Conservation (phyloP, 2,329 filamentous ascomycete genomes). For the Penicillium sp. region DNA sequence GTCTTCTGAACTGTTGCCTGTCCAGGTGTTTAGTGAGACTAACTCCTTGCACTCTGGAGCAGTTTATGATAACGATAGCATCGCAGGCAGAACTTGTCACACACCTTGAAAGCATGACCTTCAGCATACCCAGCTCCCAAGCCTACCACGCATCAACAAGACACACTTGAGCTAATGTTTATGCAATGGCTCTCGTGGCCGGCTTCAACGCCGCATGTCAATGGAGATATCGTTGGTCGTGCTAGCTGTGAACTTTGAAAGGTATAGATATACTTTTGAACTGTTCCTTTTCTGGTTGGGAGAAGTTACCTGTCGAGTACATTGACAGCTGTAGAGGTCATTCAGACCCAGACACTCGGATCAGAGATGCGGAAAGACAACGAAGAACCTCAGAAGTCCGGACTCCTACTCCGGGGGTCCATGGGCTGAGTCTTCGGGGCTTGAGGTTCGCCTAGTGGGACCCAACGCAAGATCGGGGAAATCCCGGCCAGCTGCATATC, state of each 20-base stretch:
- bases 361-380: background rate
- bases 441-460: background rate
- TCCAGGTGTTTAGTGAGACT: background rate
- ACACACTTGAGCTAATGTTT: background rate
- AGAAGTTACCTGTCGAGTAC: background rate
- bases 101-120: background rate
- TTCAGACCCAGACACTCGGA: background rate
- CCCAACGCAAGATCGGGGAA: background rate
- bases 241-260: background rate
- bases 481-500: slow-evolving; percentile 1
- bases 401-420: background rate
- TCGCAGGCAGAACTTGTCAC: background rate
- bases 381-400: background rate
- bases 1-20: background rate
- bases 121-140: background rate
- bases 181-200: background rate
- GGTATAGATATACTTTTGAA: background rate
- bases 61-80: background rate
- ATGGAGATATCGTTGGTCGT: background rate
- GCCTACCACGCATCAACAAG: background rate
- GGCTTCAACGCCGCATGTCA: background rate
- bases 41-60: background rate
- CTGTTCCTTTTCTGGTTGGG: background rate
- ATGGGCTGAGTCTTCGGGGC: background rate
- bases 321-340: too few species aligned